Base-by-base conservation (phyloP, 148 eudicot genomes). In the Spergularia marina region DNA sequence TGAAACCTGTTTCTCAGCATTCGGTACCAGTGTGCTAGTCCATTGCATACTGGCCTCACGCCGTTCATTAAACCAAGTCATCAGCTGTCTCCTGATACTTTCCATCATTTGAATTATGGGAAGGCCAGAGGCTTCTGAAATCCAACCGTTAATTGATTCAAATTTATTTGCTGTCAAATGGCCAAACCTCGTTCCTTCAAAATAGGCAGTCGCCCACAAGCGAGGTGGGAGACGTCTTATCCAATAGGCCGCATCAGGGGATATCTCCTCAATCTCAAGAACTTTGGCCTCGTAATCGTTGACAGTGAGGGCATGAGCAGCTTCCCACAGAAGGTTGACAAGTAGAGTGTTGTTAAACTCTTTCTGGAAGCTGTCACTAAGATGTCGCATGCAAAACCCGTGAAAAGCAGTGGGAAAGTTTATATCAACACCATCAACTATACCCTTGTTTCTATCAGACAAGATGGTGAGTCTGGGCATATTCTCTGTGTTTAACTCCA, bases 101-200 rank as follows among this genome's bases (percentile, higher is more conserved):
- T 91, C 96, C 96, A 91, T 91, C 96, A 88, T 87, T 59, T 91
- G 92, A 10, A 88, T 80, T 14, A 91, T 83, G 4, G 96, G 92
- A 47, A 88, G 84, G 10, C 82, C 84, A 17, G 85, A 85, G 10
- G 89, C 85, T 75, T 90, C 92, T 0, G 80, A 73, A 53, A 87
- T 82, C 95, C 95, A 90, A 66, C 77, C 16, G 73, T 86, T 78
- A 12, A 88, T 67, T 12, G 85, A 83, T 41, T 90, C 92, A 5
- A 73, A 73, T 40, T 85, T 75, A 59, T 83, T 87, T 2, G 90
- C 87, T 15, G 90, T 88, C 65, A 87, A 79, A 60, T 85, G 89
- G 21, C 92, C 92, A 17, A 82, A 78, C 51, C 92, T 74, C 5
- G 82, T 80, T 21, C 95, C 95, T 36, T 88, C 87, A 13, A 90